phyloP scores from a whole-genome alignment of 2,329 filamentous ascomycete species.

The Colletotrichum eremochloae region DNA sequence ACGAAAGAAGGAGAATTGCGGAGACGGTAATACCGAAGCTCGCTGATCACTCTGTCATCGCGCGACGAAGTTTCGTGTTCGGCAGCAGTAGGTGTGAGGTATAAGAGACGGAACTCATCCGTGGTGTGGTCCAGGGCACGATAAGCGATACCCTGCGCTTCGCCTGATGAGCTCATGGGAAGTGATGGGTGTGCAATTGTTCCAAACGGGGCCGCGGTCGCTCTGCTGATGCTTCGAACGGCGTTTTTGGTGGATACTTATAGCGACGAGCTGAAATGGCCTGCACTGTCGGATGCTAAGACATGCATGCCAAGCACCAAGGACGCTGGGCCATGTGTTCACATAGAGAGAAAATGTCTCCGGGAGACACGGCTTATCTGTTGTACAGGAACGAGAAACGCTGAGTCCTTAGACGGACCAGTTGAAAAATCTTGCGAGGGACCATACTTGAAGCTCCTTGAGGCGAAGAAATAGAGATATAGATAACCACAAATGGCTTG shows the following conservation, averaged over 20 bases:
- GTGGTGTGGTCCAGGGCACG: not conserved
- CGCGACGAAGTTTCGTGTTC: not conserved
- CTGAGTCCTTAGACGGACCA: not conserved
- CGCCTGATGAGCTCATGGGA: not conserved
- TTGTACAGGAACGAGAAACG: not conserved
- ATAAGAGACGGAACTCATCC: constrained; percentile 21
- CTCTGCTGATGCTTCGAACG: not conserved
- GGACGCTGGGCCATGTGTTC: not conserved
- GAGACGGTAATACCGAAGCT: not conserved
- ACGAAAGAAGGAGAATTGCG: not conserved
- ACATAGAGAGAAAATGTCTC: not conserved
- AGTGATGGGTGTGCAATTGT: not conserved
- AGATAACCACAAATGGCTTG: not conserved
- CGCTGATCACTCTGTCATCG: not conserved
- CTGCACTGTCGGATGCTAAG: not conserved
- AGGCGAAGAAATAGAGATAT: not conserved
- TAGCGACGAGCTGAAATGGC: not conserved
- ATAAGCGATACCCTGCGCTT: not conserved
- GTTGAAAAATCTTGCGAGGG: not conserved
- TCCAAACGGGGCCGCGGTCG: not conserved
- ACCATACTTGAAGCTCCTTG: not conserved
- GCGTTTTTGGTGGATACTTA: not conserved
- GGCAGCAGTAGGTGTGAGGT: not conserved
- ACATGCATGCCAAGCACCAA: not conserved
- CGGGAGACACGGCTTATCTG: not conserved